Evolutionary conservation across 306 rosid genomes (phyloP).

Genomic region (Lupinus albus): DNA sequence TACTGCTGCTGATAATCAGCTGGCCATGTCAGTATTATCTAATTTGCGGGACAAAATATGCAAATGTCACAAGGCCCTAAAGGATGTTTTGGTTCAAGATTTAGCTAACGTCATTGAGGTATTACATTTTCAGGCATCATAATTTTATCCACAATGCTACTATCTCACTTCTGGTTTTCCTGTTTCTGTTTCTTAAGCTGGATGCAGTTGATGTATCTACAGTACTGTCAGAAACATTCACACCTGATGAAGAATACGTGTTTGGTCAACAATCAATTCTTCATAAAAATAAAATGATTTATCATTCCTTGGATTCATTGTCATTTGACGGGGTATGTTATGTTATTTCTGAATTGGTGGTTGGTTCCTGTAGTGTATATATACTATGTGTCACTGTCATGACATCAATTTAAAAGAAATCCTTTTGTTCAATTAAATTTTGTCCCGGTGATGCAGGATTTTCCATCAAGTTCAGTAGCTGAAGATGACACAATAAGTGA

Average conservation of each 20-base stretch:
- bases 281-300: constrained; percentile 50
- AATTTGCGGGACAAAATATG: constrained; percentile 65
- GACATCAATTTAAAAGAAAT: background rate
- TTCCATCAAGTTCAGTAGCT: constrained; percentile 56
- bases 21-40: constrained; percentile 57
- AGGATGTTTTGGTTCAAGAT: constrained; percentile 62
- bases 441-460: constrained; percentile 57
- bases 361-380: constrained; percentile 6
- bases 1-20: constrained; percentile 66
- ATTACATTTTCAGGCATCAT: constrained; percentile 32
- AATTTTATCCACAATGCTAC: background rate
- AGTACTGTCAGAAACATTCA: constrained; percentile 68
- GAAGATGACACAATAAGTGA: constrained; percentile 86
- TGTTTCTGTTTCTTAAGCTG: constrained; percentile 64
- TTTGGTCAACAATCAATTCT: constrained; percentile 79
- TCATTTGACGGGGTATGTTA: constrained; percentile 52
- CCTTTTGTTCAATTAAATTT: background rate
- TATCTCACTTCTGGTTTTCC: constrained; percentile 28
- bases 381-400: background rate
- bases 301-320: constrained; percentile 45
- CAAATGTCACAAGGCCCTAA: constrained; percentile 51
- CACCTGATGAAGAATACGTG: constrained; percentile 85
- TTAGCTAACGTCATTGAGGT: constrained; percentile 70
- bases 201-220: constrained; percentile 59
- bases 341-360: constrained; percentile 14